Conservation (phyloP, 768 basidiomycete genomes). For the Boletus barrowsii region DNA sequence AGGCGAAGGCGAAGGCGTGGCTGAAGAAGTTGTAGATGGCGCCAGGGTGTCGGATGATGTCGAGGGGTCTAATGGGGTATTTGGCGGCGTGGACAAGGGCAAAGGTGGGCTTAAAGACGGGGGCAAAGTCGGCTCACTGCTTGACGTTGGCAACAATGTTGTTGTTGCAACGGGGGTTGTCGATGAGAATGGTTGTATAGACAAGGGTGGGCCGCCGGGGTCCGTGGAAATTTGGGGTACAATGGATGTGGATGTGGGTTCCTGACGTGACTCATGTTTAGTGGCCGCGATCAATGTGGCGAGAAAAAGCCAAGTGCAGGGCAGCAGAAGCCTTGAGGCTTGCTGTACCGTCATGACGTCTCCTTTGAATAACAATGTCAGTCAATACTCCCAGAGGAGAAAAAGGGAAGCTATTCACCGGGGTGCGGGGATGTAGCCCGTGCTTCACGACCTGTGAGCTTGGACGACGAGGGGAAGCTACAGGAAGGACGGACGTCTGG, state of each 20-base stretch:
- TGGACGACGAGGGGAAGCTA: not conserved
- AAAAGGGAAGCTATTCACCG: not conserved
- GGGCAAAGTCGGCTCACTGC: conserved; percentile 12
- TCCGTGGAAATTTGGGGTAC: not conserved
- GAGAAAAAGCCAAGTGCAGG: conserved; percentile 6
- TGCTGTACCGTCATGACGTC: conserved; percentile 12
- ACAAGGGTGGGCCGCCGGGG: conserved; percentile 10
- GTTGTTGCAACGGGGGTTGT: not conserved
- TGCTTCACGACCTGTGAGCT: not conserved
- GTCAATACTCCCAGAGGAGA: not conserved
- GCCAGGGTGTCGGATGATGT: conserved; percentile 4
- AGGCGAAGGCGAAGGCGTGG: conserved; percentile 14
- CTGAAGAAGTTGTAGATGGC: conserved; percentile 15
- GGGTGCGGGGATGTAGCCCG: not conserved
- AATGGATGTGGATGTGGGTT: not conserved
- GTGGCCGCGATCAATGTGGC: conserved; percentile 15
- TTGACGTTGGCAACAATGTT: conserved; percentile 12
- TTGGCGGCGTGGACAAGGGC: not conserved
- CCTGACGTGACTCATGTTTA: conserved; percentile 24
- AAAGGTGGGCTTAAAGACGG: conserved; percentile 7
- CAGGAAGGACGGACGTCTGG: not conserved
- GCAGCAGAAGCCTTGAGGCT: not conserved
- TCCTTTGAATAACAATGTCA: not conserved
- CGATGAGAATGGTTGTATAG: conserved; percentile 2
- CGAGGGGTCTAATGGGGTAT: not conserved